Percentiles rank a stretch among this genome's conserved stretches.
Evolutionary conservation across 345 rosid species (phyloP).

Genomic region (Leavenworthia alabamica): DNA sequence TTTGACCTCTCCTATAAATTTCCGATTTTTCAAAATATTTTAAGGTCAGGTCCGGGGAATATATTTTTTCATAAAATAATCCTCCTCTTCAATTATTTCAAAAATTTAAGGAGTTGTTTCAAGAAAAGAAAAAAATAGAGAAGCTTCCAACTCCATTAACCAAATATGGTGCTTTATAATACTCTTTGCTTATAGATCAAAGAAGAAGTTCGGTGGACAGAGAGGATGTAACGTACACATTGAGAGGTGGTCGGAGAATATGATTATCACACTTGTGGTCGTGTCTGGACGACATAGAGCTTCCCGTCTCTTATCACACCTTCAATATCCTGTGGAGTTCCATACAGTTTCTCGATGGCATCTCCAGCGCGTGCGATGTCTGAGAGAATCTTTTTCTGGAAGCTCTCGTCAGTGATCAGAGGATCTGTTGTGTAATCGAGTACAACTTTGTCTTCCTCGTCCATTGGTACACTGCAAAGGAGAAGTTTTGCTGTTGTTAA

Average conservation of each 20-base stretch:
- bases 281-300: constrained; percentile 85
- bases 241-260: background rate
- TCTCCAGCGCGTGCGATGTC: constrained; percentile 73
- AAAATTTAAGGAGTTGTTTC: too few relatives aligned
- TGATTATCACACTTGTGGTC: constrained; percentile 91
- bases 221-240: background rate
- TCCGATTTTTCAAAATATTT: constrained; percentile 22
- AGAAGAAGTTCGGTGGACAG: background rate
- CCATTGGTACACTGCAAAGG: constrained; percentile 85
- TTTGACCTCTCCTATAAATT: constrained; percentile 4
- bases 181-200: constrained; percentile 16
- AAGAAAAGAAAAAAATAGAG: background rate
- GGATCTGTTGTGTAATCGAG: constrained; percentile 79
- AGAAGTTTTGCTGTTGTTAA: background rate
- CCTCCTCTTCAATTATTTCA: too few relatives aligned
- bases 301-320: constrained; percentile 86
- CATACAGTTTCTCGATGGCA: constrained; percentile 76
- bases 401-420: constrained; percentile 54
- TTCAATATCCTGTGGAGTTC: constrained; percentile 92
- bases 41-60: background rate
- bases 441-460: constrained; percentile 73
- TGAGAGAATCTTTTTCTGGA: constrained; percentile 58
- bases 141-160: background rate
- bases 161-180: background rate
- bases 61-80: too few relatives aligned